Base-by-base conservation (phyloP, 2,329 filamentous ascomycete species). In the Neurospora sp. region DNA sequence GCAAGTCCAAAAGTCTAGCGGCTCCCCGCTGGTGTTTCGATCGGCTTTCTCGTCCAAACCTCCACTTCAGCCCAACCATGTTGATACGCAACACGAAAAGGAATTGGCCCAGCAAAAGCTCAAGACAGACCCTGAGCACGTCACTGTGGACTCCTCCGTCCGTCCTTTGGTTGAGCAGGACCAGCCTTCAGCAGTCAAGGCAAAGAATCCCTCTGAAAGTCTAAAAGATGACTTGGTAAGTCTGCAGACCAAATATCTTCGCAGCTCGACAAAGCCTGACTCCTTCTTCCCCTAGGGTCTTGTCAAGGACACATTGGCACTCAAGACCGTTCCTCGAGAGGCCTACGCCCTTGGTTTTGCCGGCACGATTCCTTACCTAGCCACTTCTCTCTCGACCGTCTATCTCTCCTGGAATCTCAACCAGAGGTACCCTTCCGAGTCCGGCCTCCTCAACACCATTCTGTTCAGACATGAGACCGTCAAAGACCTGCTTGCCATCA, bases 351-450 rank as follows among this genome's bases (percentile, higher is more conserved):
- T 93, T 62, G 91, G 91, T 70, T 83, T 92, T 71, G 91, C 91
- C 6, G 93, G 93, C 76, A 90, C 96, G 1, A 77, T 97, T 5
- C 93, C 96, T 66, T 97, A 97, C 80, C 83, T 96, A 10, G 91
- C 86, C 58, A 97, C 94, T 4, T 97, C 93, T 0, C 77, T 94
- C 3, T 88, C 92, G 40, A 97, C 94, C 0, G 86, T 96, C 69
- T 93, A 89, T 78, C 89, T 96, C 46, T 89, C 92, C 2, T 97
- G 90, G 86, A 89, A 96, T 76, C 88, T 97, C 73, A 94, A 93
- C 78, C 89, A 90, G 72, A 82, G 87, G 0, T 81, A 82, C 77
- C 85, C 87, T 1, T 81, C 83, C 17, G 82, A 83, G 8, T 92
- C 91, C 39, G 83, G 85, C 38, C 83, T 91, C 68, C 78, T 93